Percentiles rank a stretch among this genome's conserved stretches.
phyloP scores from a whole-genome alignment of 176 grass and related monocot species.

The Typha latifolia region DNA sequence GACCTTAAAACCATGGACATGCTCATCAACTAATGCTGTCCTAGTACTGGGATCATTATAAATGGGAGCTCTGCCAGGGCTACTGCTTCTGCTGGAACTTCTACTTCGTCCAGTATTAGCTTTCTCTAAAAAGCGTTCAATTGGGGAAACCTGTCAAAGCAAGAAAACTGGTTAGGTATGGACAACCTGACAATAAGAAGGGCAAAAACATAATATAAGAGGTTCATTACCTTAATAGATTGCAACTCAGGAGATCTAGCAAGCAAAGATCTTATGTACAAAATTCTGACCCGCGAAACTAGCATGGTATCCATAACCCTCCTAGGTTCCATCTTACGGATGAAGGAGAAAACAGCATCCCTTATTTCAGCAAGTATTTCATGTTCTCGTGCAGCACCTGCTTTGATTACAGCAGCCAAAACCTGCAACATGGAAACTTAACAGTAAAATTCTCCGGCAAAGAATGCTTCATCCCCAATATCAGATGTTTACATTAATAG shows the following conservation, averaged over 20 bases:
- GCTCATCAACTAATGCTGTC: constrained; percentile 57
- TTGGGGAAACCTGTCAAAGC: constrained; percentile 54
- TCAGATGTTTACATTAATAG: too few relatives aligned
- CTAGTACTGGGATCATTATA: constrained; percentile 61
- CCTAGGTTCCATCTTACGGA: constrained; percentile 96
- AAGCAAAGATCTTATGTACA: constrained; percentile 97
- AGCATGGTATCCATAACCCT: constrained; percentile 99
- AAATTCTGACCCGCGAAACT: constrained; percentile 96
- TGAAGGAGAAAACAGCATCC: constrained; percentile 92
- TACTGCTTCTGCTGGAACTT: constrained; percentile 94
- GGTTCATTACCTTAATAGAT: constrained; percentile 67
- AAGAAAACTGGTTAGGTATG: constrained; percentile 1
- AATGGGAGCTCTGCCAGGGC: constrained; percentile 74
- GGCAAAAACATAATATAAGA: constrained; percentile 12
- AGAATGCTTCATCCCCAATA: too few relatives aligned
- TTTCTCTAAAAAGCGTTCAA: constrained; percentile 94
- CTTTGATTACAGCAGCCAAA: constrained; percentile 96
- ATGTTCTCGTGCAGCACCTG: constrained; percentile 94
- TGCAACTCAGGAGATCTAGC: constrained; percentile 96
- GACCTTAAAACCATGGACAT: constrained; percentile 86
- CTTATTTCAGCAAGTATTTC: constrained; percentile 98
- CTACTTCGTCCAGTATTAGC: constrained; percentile 68
- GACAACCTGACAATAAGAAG: background rate
- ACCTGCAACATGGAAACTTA: constrained; percentile 38
- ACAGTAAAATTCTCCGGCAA: too few relatives aligned